Evolutionary conservation across 495 filamentous ascomycete genomes (phyloP).

Genomic region (Daldinia concentrica): DNA sequence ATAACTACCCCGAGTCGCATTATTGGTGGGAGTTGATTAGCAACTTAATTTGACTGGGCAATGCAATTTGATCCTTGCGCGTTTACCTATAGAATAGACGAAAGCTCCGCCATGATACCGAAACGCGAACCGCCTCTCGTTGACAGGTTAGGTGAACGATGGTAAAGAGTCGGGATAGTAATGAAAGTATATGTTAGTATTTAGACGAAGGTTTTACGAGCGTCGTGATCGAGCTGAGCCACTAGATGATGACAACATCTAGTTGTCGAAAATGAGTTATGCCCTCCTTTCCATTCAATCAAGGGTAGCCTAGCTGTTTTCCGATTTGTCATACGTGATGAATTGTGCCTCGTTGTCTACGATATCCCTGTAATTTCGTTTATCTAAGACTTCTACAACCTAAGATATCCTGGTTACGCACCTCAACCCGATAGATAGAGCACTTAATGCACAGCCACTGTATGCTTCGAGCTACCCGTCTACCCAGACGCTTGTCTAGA

Average conservation of each 20-base stretch:
- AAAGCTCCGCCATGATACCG: not conserved
- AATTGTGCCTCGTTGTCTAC: constrained; percentile 1
- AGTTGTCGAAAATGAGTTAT: not conserved
- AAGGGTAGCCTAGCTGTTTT: not conserved
- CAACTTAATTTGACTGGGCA: constrained; percentile 10
- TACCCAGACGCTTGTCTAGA: not conserved
- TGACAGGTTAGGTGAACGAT: not conserved
- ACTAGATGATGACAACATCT: not conserved
- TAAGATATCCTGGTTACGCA: not conserved
- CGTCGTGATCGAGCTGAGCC: not conserved
- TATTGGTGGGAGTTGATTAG: constrained; percentile 20
- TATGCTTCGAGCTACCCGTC: not conserved
- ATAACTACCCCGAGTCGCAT: constrained; percentile 5
- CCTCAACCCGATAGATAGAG: not conserved
- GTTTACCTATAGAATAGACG: constrained; percentile 30
- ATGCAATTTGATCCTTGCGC: constrained; percentile 6
- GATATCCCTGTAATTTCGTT: constrained; percentile 6
- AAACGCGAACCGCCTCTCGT: not conserved
- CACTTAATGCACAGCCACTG: not conserved
- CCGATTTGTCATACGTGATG: constrained; percentile 5
- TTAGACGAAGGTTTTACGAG: not conserved
- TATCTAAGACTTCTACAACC: not conserved
- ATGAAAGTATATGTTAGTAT: not conserved
- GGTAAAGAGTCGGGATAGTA: not conserved
- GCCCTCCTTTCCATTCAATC: not conserved